A percentile compares a stretch with the other conserved stretches of the same genome.
phyloP scores from a whole-genome alignment of 2,329 filamentous ascomycete species.

The Colletotrichum sp. region DNA sequence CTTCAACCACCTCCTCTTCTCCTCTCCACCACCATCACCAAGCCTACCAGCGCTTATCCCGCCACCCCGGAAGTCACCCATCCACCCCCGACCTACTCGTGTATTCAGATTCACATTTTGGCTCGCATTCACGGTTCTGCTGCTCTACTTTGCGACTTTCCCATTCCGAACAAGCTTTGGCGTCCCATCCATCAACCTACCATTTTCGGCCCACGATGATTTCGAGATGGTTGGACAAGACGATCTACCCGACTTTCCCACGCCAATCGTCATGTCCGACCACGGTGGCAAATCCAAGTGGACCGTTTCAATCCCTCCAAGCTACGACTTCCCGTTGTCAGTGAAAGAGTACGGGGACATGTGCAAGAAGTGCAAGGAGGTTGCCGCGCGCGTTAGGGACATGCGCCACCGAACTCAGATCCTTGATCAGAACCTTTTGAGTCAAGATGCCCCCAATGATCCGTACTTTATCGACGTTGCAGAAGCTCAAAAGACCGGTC shows the following conservation, averaged over 20 bases:
- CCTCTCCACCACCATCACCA: conserved; percentile 72
- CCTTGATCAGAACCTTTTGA: conserved; percentile 48
- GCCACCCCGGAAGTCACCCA: conserved; percentile 66
- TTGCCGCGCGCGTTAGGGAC: conserved; percentile 62
- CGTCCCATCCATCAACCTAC: conserved; percentile 42
- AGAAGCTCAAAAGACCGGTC: conserved; percentile 70
- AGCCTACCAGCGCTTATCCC: conserved; percentile 72
- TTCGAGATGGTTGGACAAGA: conserved; percentile 73
- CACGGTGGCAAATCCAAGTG: conserved; percentile 69
- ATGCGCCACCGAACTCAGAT: conserved; percentile 47
- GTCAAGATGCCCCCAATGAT: conserved; percentile 66
- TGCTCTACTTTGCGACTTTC: conserved; percentile 54
- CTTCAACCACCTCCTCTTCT: conserved; percentile 72
- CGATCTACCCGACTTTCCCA: conserved; percentile 72
- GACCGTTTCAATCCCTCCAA: conserved; percentile 80
- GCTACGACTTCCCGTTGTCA: conserved; percentile 69
- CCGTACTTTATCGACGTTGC: conserved; percentile 75
- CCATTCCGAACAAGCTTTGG: conserved; percentile 34
- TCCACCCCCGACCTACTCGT: conserved; percentile 61
- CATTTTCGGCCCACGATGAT: conserved; percentile 45
- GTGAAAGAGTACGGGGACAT: conserved; percentile 73
- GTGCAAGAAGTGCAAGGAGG: conserved; percentile 69
- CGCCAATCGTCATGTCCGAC: conserved; percentile 74
- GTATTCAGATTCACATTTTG: conserved; percentile 63
- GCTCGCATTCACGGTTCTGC: conserved; percentile 51